These are phyloP conservation scores for Phytophthora chlamydospora DNA, from an alignment of 352 stramenopile genomes.

Conservation along the genomic window DNA sequence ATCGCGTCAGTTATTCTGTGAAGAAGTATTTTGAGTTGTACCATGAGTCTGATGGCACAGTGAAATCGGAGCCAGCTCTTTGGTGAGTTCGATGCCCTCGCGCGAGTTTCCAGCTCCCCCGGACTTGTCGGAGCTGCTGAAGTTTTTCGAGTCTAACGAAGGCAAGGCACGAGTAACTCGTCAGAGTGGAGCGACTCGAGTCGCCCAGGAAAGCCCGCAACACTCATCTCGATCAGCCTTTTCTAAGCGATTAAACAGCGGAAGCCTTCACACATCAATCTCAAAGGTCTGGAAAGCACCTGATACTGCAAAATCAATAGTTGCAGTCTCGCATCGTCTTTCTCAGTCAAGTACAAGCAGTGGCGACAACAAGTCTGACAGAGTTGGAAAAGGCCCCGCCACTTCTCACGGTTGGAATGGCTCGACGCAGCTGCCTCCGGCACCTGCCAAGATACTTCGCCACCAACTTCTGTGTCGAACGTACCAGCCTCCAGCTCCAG, in stretches of 20 bases:
- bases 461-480: slow-evolving; percentile 67
- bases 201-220: slow-evolving; percentile 1
- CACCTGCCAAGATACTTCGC: slow-evolving; percentile 42
- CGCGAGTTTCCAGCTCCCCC: slow-evolving; percentile 44
- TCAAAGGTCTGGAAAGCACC: slow-evolving; percentile 4
- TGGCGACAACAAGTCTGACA: slow-evolving; percentile 2
- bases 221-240: slow-evolving; percentile 2
- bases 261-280: background rate
- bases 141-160: slow-evolving; percentile 47
- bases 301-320: slow-evolving; percentile 2
- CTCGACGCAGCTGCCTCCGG: slow-evolving; percentile 51
- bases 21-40: slow-evolving; percentile 22
- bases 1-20: slow-evolving; percentile 20
- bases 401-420: slow-evolving; percentile 49
- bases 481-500: slow-evolving; percentile 50
- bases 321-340: background rate
- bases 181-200: slow-evolving; percentile 5
- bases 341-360: slow-evolving; percentile 10
- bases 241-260: slow-evolving; percentile 8
- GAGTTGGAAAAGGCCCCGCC: slow-evolving; percentile 8
- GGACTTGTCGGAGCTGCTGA: slow-evolving; percentile 53
- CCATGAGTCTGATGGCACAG: background rate
- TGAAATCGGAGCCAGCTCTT: slow-evolving; percentile 1
- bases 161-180: slow-evolving; percentile 28
- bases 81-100: slow-evolving; percentile 20